phyloP scores from a whole-genome alignment of 75 land plant species.

The Isoetes taiwanensis region DNA sequence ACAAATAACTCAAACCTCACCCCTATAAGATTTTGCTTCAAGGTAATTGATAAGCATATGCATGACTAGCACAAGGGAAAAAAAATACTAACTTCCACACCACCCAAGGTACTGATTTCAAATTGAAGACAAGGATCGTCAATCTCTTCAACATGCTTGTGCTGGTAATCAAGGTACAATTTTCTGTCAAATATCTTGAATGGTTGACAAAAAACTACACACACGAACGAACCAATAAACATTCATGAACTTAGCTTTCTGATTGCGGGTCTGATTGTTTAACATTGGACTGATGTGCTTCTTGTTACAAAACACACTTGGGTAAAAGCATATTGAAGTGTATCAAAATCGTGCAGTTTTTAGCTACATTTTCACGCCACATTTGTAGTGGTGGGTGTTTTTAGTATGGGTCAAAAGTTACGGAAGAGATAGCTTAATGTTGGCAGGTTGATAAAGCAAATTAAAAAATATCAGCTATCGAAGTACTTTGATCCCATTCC shows the following conservation, averaged over 20 bases:
- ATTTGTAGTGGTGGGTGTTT: too few relatives aligned
- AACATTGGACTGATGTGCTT: neutral
- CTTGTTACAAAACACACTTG: neutral
- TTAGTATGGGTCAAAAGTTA: too few relatives aligned
- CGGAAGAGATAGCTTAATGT: too few relatives aligned
- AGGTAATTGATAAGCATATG: neutral
- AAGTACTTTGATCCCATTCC: too few relatives aligned
- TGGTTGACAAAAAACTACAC: neutral
- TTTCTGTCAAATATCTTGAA: slow-evolving; percentile 47
- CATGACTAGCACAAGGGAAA: neutral
- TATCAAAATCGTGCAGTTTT: too few relatives aligned
- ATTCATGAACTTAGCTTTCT: too few relatives aligned
- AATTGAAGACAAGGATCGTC: slow-evolving; percentile 72
- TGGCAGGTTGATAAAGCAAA: too few relatives aligned
- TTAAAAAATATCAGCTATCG: too few relatives aligned
- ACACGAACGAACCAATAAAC: neutral
- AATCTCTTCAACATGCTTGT: slow-evolving; percentile 48
- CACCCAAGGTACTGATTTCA: slow-evolving; percentile 59
- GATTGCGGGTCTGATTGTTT: too few relatives aligned
- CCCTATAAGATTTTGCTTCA: slow-evolving; percentile 4
- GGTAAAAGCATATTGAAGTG: too few relatives aligned
- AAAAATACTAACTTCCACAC: slow-evolving; percentile 41
- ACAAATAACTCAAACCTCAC: slow-evolving; percentile 19
- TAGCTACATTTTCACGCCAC: too few relatives aligned
- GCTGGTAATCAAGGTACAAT: slow-evolving; percentile 53